Conservation (phyloP, 2,329 filamentous ascomycete species). For the Paecilomyces dactylethromorphus region DNA sequence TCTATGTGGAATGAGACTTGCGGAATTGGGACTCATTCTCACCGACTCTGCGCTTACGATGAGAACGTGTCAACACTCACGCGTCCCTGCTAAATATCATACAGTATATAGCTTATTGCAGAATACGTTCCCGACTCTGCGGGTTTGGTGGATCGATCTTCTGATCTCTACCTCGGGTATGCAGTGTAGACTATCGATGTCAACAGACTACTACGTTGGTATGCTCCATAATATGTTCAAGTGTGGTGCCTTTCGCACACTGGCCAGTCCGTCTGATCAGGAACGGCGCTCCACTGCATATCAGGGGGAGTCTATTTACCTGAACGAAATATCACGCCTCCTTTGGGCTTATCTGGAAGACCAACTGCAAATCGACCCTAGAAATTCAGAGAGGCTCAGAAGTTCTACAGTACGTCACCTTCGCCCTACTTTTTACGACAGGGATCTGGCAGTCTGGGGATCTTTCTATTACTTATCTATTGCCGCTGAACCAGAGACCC, state of each 20-base stretch:
- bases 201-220: neutral
- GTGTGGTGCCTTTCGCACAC: neutral
- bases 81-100: neutral
- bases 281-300: neutral
- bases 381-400: neutral
- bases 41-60: neutral
- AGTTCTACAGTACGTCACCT: neutral
- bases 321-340: neutral
- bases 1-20: neutral
- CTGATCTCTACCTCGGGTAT: neutral
- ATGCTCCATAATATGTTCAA: neutral
- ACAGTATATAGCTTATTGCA: neutral
- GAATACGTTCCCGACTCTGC: neutral
- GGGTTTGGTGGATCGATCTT: neutral
- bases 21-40: neutral
- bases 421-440: neutral
- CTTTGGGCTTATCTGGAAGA: neutral
- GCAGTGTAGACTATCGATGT: neutral
- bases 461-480: neutral
- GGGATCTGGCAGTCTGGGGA: neutral
- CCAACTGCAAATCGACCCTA: neutral
- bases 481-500: neutral
- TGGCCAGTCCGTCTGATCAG: neutral
- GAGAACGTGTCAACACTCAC: neutral
- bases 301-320: neutral